These are phyloP conservation scores for Jatropha multifida DNA, from an alignment of 441 rosid genomes.

Conservation along the genomic window DNA sequence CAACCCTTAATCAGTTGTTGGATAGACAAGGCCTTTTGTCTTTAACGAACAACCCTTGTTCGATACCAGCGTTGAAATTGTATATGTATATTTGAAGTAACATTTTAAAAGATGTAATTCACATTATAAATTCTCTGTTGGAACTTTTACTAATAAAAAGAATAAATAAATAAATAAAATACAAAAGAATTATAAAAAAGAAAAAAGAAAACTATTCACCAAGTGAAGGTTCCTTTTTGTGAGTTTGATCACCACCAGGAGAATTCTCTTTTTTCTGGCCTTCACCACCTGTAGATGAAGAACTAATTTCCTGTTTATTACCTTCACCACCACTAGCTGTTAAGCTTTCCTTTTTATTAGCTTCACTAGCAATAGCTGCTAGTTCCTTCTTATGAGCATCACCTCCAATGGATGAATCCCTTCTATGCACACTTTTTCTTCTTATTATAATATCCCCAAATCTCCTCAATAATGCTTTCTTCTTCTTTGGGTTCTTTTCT, in stretches of 20 bases:
- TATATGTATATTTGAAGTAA: not conserved
- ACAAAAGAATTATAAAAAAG: not conserved
- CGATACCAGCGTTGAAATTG: not conserved
- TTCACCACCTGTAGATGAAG: not conserved
- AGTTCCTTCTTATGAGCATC: constrained; percentile 24
- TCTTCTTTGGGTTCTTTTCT: constrained; percentile 55
- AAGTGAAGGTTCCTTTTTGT: not conserved
- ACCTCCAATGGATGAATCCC: constrained; percentile 36
- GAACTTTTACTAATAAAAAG: not conserved
- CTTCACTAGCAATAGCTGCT: not conserved
- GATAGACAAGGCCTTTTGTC: too few relatives aligned
- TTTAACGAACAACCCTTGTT: not conserved
- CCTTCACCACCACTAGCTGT: not conserved
- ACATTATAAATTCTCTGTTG: not conserved
- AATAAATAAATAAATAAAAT: not conserved
- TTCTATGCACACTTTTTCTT: constrained; percentile 46
- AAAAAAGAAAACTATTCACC: not conserved
- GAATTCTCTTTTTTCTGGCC: not conserved
- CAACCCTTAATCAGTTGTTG: too few relatives aligned
- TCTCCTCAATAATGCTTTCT: constrained; percentile 67
- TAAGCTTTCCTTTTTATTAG: not conserved
- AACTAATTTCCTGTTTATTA: not conserved
- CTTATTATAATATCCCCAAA: constrained; percentile 63
- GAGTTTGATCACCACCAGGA: not conserved
- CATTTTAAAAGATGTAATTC: not conserved